Evolutionary conservation across 2,329 filamentous ascomycete species (phyloP), one percentile per base, ranked within the genome.

Genomic region (Penicillium sp.): DNA sequence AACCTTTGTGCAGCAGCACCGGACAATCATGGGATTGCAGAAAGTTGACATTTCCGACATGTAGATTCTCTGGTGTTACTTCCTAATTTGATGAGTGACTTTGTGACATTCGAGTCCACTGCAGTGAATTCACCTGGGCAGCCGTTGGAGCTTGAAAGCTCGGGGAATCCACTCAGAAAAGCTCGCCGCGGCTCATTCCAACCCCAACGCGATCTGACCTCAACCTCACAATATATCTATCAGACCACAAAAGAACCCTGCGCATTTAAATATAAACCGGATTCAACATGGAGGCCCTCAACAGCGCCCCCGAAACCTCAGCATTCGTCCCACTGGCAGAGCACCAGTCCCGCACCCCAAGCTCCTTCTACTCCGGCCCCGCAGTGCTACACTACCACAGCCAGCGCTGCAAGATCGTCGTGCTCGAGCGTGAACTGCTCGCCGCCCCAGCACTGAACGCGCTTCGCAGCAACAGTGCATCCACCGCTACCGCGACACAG

Each of bases 331-430:
- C 76, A 14, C 67, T 80, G 42, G 69, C 71, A 10, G 72, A 77
- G 52, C 77, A 79, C 64, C 77, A 80, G 56, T 78, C 78, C 43
- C 71, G 72, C 49, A 80, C 78, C 9, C 78, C 78, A 13, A 68
- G 69, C 44, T 79, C 78, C 9, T 80, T 80, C 70, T 74, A 79
- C 66, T 66, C 68, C 48, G 76, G 76, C 16, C 76, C 76, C 4
- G 70, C 78, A 42, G 71, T 80, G 48, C 73, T 80, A 14, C 71
- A 80, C 70, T 76, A 79, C 64, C 73, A 76, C 59, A 76, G 75
- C 62, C 68, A 75, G 53, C 64, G 68, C 63, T 77, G 76, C 64
- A 78, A 77, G 55, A 62, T 80, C 8, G 70, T 77, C 8, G 65
- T 78, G 46, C 63, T 75, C 4, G 73, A 77, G 52, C 64, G 66